These are phyloP conservation scores for Hapsidospora chrysogenum DNA, from an alignment of 495 filamentous ascomycete species.

Conservation along the genomic window DNA sequence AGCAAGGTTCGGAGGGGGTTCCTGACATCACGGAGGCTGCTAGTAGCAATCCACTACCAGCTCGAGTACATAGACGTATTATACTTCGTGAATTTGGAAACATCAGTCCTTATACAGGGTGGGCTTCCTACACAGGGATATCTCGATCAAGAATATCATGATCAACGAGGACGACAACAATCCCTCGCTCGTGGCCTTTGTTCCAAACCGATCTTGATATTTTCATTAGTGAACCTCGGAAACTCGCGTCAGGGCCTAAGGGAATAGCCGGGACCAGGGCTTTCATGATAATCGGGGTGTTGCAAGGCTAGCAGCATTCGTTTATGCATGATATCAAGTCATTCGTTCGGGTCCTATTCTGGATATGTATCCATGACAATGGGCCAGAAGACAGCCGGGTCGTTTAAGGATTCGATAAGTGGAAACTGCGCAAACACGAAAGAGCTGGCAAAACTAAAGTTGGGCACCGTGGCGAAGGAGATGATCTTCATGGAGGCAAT, in stretches of 20 bases:
- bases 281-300: constrained; percentile 27
- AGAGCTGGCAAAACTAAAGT: constrained; percentile 1
- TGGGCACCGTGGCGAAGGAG: constrained; percentile 9
- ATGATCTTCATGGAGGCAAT: constrained; percentile 14
- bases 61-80: constrained; percentile 26
- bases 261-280: constrained; percentile 26
- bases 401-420: constrained; percentile 9
- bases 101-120: constrained; percentile 13
- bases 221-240: constrained; percentile 16
- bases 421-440: constrained; percentile 15
- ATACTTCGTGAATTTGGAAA: constrained; percentile 23
- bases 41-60: constrained; percentile 7
- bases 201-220: constrained; percentile 29
- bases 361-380: constrained; percentile 27
- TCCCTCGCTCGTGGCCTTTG: constrained; percentile 10
- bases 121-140: constrained; percentile 19
- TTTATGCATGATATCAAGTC: constrained; percentile 35
- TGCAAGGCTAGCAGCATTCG: constrained; percentile 19
- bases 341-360: constrained; percentile 38
- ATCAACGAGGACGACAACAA: constrained; percentile 19
- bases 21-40: constrained; percentile 17
- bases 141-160: constrained; percentile 25
- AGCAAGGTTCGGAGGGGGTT: constrained; percentile 16
- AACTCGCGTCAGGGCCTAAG: constrained; percentile 16
- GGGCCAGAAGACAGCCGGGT: constrained; percentile 9